A percentile compares a stretch with the other conserved stretches of the same genome.
phyloP scores from a whole-genome alignment of 495 filamentous ascomycete genomes.

The Tuber melanosporum region DNA sequence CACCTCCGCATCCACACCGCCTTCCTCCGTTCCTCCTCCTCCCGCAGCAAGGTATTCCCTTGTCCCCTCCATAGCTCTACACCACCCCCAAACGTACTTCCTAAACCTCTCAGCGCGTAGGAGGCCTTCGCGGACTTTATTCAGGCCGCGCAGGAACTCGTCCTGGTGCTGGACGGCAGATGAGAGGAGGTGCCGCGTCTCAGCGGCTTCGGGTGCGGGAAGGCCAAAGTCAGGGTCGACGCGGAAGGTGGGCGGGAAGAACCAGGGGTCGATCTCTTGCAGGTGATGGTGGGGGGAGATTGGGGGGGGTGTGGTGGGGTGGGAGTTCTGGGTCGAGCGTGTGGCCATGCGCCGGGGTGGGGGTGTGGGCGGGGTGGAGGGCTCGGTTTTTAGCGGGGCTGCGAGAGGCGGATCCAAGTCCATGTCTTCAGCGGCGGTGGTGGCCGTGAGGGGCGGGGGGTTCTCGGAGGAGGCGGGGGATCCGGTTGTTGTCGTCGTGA shows the following conservation, averaged over 20 bases:
- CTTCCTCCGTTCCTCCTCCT: constrained; percentile 5
- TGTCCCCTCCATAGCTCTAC: constrained; percentile 42
- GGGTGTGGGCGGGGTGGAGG: not conserved
- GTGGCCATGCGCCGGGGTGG: constrained; percentile 9
- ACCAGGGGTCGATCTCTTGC: constrained; percentile 68
- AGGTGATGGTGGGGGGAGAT: constrained; percentile 7
- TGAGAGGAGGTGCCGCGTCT: constrained; percentile 74
- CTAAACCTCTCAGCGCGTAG: constrained; percentile 71
- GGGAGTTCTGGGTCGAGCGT: constrained; percentile 54
- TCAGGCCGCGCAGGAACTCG: constrained; percentile 76
- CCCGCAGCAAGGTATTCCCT: constrained; percentile 62
- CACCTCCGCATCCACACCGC: constrained; percentile 78
- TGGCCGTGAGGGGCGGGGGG: constrained; percentile 11
- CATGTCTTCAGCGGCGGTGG: constrained; percentile 11
- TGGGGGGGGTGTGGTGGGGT: constrained; percentile 52
- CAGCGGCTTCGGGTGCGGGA: constrained; percentile 74
- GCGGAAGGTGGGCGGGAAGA: constrained; percentile 59
- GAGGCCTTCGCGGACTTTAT: constrained; percentile 67
- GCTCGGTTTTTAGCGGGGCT: constrained; percentile 23
- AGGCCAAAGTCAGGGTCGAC: constrained; percentile 74
- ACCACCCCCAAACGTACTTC: constrained; percentile 72
- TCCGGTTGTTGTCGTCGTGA: constrained; percentile 6
- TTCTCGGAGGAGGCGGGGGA: constrained; percentile 1
- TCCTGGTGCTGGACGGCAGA: constrained; percentile 93
- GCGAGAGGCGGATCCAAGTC: constrained; percentile 30